Evolutionary conservation across 768 basidiomycete genomes (phyloP).

Genomic region (Leccinum pellstonianum): DNA sequence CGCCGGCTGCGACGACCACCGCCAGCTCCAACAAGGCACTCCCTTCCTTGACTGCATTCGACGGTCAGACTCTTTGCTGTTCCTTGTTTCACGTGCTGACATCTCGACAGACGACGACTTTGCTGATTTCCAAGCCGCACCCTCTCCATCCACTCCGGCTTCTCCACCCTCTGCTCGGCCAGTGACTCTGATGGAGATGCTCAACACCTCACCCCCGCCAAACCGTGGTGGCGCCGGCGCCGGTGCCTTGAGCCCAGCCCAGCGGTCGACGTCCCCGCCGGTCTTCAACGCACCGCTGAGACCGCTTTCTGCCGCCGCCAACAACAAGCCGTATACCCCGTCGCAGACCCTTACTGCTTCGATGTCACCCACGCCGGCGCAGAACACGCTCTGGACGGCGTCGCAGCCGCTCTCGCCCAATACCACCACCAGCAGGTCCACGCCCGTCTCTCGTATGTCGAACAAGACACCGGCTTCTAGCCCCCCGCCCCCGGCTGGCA

Average conservation of each 20-base stretch:
- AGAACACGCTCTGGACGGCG: constrained; percentile 24
- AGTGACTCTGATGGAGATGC: constrained; percentile 48
- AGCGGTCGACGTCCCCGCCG: constrained; percentile 24
- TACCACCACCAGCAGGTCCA: background rate
- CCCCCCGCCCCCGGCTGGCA: constrained; percentile 30
- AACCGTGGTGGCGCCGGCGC: constrained; percentile 3
- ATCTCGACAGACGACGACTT: constrained; percentile 72
- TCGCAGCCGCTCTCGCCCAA: constrained; percentile 31
- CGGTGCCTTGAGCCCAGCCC: constrained; percentile 1
- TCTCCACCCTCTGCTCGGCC: constrained; percentile 34
- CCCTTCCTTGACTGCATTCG: constrained; percentile 28
- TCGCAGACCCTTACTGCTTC: constrained; percentile 18
- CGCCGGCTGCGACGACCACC: constrained; percentile 13
- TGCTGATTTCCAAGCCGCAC: constrained; percentile 80
- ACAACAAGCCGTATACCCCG: constrained; percentile 14
- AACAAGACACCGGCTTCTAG: constrained; percentile 17
- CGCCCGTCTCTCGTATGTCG: constrained; percentile 17
- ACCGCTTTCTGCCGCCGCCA: constrained; percentile 30
- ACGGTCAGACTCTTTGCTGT: constrained; percentile 19
- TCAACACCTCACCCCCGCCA: constrained; percentile 35
- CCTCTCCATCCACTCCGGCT: constrained; percentile 39
- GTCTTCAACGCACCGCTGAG: constrained; percentile 21
- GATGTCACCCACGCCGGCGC: constrained; percentile 19
- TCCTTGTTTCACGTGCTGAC: constrained; percentile 5
- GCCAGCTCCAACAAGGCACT: constrained; percentile 31